Conservation (phyloP, 495 filamentous ascomycete genomes). For the Xylaria intraflava region DNA sequence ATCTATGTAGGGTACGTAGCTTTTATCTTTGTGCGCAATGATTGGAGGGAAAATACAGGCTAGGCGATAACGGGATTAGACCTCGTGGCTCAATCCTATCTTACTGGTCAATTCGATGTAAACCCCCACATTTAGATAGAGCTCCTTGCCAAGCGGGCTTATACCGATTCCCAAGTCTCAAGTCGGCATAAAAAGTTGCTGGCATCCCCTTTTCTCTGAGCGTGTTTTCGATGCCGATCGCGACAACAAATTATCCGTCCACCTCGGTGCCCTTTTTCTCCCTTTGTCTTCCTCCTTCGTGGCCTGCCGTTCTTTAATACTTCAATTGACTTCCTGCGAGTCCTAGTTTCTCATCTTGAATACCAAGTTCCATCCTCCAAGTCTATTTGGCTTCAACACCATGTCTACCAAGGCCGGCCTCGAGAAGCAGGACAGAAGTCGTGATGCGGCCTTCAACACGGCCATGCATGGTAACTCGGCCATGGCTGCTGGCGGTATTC, state of each 20-base stretch:
- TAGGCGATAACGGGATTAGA: not conserved
- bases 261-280: not conserved
- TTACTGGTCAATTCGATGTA: not conserved
- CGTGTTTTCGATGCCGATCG: not conserved
- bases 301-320: not conserved
- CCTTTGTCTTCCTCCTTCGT: not conserved
- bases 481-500: slow-evolving; percentile 61
- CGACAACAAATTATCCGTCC: not conserved
- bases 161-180: slow-evolving; percentile 1
- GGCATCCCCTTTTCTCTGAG: slow-evolving; percentile 7
- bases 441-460: slow-evolving; percentile 92
- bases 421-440: slow-evolving; percentile 76
- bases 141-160: not conserved
- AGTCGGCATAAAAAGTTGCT: slow-evolving; percentile 11
- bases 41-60: slow-evolving; percentile 1
- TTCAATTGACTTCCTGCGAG: not conserved
- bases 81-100: too few relatives aligned
- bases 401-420: slow-evolving; percentile 54
- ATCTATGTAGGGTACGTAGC: not conserved
- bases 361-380: not conserved
- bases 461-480: slow-evolving; percentile 85
- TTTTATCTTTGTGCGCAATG: slow-evolving; percentile 2
- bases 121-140: not conserved
- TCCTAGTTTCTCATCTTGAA: not conserved
- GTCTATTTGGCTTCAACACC: slow-evolving; percentile 46